Evolutionary conservation across 768 basidiomycete genomes (phyloP), one percentile per base, ranked within the genome.

Genomic region (Phaeotremella skinneri): DNA sequence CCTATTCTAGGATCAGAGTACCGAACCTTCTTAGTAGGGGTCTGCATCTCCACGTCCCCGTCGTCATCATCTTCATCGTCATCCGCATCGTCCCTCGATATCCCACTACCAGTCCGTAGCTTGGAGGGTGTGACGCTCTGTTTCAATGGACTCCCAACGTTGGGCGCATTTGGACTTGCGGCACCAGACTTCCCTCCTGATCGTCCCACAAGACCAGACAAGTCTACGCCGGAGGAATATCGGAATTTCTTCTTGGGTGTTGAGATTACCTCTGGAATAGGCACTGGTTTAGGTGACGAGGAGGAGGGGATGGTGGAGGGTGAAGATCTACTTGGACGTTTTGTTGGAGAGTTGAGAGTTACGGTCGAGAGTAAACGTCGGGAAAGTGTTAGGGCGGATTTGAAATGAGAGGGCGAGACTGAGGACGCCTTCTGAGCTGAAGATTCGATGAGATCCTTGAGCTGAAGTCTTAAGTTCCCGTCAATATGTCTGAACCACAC

Each of bases 351-450:
- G 32, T 56, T 7, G 39, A 32, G 31, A 49, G 52, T 14, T 51
- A 1, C 14, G n/a, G n/a, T 53, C 25, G 32, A 53, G 56, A 3
- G 62, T 30, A 2, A 52, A 47, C 3, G 54, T 1, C 71, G 64
- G 26, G 68, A 61, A 29, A 39, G 50, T 4, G 39, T 20, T 6
- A 73, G 49, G 9, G 68, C 58, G 3, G 71, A 68, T 2, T 61
- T 48, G 59, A 73, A 73, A 58, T 70, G 66, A 13, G 68, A 57
- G 2, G 66, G 64, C 2, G 71, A 73, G 56, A 73, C 71, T n/a
- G 68, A 68, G 13, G 61, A 66, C n/a, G 68, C 68, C 65, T 70
- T 73, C 52, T 70, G 71, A 13, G 71, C 71, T 3, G 68, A 63
- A 7, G 56, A 55, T 31, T 66, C 52, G 27, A 61, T 37, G 9